phyloP scores from a whole-genome alignment of 495 filamentous ascomycete species.

The Daldinia grandis region DNA sequence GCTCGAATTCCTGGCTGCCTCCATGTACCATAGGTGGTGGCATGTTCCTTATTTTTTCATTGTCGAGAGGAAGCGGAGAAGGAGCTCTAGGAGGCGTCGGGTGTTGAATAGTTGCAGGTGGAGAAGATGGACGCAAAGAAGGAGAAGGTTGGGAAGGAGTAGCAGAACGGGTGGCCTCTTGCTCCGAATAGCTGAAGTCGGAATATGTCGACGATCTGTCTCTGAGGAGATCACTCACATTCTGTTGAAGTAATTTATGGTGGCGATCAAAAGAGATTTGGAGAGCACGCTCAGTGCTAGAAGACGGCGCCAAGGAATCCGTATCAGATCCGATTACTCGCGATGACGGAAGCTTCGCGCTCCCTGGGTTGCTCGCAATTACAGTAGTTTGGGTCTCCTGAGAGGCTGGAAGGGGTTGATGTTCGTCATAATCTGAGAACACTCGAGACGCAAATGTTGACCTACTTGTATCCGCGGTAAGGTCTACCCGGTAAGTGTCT shows the following conservation, averaged over 20 bases:
- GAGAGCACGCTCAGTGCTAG: constrained; percentile 37
- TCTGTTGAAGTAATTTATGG: constrained; percentile 14
- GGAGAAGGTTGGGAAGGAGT: constrained; percentile 11
- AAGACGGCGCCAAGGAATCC: constrained; percentile 37
- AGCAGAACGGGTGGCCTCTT: constrained; percentile 2
- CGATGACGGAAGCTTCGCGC: constrained; percentile 4
- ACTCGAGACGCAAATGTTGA: constrained; percentile 37
- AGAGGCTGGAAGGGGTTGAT: constrained; percentile 16
- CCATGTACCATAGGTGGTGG: neutral
- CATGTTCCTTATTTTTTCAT: neutral
- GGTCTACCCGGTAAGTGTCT: constrained; percentile 8
- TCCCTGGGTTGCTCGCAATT: constrained; percentile 21
- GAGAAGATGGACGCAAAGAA: neutral
- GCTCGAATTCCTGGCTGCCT: constrained; percentile 11
- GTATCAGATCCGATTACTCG: constrained; percentile 20
- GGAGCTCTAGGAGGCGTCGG: neutral
- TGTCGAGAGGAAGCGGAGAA: constrained; percentile 3
- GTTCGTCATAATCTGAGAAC: constrained; percentile 37
- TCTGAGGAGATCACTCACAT: neutral
- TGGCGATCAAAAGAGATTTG: constrained; percentile 22
- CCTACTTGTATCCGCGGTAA: constrained; percentile 31
- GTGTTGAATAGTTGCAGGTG: neutral
- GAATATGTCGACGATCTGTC: constrained; percentile 5
- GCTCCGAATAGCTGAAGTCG: neutral
- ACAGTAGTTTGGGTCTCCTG: constrained; percentile 46